phyloP scores from a whole-genome alignment of 192 early-diverging fungal genomes.

The Mortierella alpina region DNA sequence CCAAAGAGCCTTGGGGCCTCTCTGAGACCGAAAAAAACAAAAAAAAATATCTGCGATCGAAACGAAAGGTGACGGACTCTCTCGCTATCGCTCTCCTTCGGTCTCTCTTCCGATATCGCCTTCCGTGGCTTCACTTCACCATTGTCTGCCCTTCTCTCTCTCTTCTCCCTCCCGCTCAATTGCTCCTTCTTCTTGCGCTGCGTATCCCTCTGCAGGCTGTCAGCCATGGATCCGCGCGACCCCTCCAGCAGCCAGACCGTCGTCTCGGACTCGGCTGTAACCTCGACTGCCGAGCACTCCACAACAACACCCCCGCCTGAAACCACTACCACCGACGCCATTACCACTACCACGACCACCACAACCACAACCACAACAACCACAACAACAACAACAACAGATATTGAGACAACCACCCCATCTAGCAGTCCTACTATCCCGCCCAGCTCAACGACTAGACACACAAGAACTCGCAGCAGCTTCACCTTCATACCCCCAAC shows the following conservation, averaged over 20 bases:
- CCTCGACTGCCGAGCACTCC: neutral
- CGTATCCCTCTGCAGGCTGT: neutral
- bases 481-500: neutral
- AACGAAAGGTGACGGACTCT: neutral
- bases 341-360: neutral
- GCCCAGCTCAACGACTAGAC: neutral
- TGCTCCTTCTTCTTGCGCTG: neutral
- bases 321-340: neutral
- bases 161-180: neutral
- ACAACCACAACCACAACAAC: neutral
- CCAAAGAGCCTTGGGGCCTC: no score
- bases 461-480: neutral
- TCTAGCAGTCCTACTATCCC: neutral
- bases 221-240: neutral
- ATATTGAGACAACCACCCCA: neutral
- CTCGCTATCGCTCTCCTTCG: neutral
- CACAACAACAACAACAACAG: slow-evolving; percentile 4
- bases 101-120: neutral
- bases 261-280: neutral
- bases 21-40: no score
- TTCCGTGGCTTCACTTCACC: neutral
- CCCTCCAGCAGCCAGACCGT: neutral
- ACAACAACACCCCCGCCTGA: neutral
- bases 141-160: slow-evolving; percentile 1
- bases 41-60: no score